phyloP scores from a whole-genome alignment of 306 rosid species.

The Vigna reflexopilosa region DNA sequence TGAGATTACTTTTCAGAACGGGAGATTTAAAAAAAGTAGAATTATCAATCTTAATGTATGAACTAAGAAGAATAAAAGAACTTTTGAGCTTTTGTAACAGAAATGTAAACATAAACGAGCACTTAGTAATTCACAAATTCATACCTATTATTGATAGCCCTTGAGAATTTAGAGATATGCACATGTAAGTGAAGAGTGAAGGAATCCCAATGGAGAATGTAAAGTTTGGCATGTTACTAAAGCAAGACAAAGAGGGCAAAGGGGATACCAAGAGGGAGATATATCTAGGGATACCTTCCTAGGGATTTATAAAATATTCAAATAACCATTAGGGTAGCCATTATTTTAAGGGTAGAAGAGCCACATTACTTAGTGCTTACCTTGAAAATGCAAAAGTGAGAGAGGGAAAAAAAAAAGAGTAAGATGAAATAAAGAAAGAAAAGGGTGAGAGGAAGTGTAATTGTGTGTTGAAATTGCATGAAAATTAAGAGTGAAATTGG shows the following conservation, averaged over 20 bases:
- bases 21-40: no score
- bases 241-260: slow-evolving; percentile 65
- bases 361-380: slow-evolving; percentile 53
- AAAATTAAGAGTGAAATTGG: slow-evolving; percentile 66
- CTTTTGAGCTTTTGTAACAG: no score
- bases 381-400: slow-evolving; percentile 63
- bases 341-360: slow-evolving; percentile 52
- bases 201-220: slow-evolving; percentile 88
- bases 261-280: slow-evolving; percentile 50
- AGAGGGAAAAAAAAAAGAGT: neutral
- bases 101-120: no score
- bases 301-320: slow-evolving; percentile 78
- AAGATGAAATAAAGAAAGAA: slow-evolving; percentile 38
- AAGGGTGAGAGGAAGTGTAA: slow-evolving; percentile 24
- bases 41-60: no score
- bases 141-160: slow-evolving; percentile 40
- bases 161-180: slow-evolving; percentile 43
- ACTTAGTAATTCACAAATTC: slow-evolving; percentile 25
- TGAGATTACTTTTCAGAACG: no score
- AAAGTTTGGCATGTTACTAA: slow-evolving; percentile 84
- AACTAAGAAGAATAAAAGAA: no score
- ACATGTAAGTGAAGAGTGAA: slow-evolving; percentile 49
- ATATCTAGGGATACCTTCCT: slow-evolving; percentile 68
- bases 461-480: slow-evolving; percentile 56
- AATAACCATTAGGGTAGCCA: slow-evolving; percentile 36